These are phyloP conservation scores for Rhizopogon vulgaris DNA, from an alignment of 768 basidiomycete genomes.

Conservation along the genomic window DNA sequence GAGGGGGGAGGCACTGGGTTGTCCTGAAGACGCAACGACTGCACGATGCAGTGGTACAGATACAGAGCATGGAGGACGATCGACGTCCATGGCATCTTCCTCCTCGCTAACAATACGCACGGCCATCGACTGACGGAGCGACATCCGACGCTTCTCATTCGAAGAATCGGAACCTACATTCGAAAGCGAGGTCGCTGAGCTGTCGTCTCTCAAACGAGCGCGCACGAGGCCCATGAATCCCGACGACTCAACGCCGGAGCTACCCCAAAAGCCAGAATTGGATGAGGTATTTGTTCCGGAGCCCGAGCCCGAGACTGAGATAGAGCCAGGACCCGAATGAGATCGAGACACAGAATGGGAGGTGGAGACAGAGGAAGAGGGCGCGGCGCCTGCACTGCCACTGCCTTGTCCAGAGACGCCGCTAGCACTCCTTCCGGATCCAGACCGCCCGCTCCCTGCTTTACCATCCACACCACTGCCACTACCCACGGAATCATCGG, in stretches of 20 bases:
- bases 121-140: slow-evolving; percentile 6
- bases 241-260: slow-evolving; percentile 1
- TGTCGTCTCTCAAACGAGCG: slow-evolving; percentile 16
- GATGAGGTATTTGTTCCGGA: slow-evolving; percentile 15
- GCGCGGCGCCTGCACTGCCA: slow-evolving; percentile 6
- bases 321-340: slow-evolving; percentile 16
- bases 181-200: slow-evolving; percentile 26
- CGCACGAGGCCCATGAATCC: slow-evolving; percentile 12
- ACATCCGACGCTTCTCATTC: slow-evolving; percentile 1
- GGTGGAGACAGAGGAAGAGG: slow-evolving; percentile 14
- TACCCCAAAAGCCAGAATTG: slow-evolving; percentile 18
- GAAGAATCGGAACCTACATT: slow-evolving; percentile 15
- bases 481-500: slow-evolving; percentile 16
- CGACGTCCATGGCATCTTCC: slow-evolving; percentile 19
- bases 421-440: slow-evolving; percentile 6
- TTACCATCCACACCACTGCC: slow-evolving; percentile 7
- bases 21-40: not conserved
- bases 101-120: slow-evolving; percentile 7
- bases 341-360: slow-evolving; percentile 7
- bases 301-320: slow-evolving; percentile 16
- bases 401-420: slow-evolving; percentile 6
- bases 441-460: slow-evolving; percentile 2
- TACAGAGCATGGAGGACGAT: slow-evolving; percentile 13
- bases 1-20: not conserved
- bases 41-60: slow-evolving; percentile 14